These are phyloP conservation scores for Cryptosporidium canis DNA, from an alignment of 169 alveolate species.

Conservation along the genomic window DNA sequence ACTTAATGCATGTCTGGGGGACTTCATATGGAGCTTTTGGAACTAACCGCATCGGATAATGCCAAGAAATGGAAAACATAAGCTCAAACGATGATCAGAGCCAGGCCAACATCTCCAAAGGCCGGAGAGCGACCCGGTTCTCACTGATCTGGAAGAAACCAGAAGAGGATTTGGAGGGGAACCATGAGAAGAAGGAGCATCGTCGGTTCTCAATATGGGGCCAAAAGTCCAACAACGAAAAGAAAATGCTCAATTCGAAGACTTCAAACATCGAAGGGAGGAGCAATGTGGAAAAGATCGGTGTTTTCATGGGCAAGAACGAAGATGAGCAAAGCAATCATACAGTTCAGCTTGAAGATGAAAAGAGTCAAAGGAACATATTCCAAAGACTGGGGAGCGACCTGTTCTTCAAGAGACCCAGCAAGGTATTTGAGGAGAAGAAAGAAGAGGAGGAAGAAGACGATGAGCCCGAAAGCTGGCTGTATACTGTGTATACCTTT, in stretches of 20 bases:
- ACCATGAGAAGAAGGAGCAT: not conserved
- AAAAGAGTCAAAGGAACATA: constrained; percentile 4
- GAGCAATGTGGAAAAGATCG: constrained; percentile 32
- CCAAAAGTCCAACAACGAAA: constrained; percentile 2
- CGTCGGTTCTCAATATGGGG: constrained; percentile 40
- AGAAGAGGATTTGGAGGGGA: constrained; percentile 20
- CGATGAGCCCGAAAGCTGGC: constrained; percentile 48
- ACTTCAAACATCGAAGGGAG: not conserved
- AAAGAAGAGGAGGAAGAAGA: constrained; percentile 69
- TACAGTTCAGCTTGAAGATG: constrained; percentile 18
- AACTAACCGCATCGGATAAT: not conserved
- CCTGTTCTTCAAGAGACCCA: constrained; percentile 54
- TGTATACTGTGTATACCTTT: not conserved
- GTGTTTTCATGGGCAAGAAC: constrained; percentile 23
- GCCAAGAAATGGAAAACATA: constrained; percentile 5
- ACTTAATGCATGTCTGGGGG: not conserved
- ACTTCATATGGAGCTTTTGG: not conserved
- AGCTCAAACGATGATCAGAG: not conserved
- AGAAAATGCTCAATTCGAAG: not conserved
- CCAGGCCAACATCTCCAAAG: not conserved
- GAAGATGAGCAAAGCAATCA: constrained; percentile 15
- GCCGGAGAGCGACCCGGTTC: constrained; percentile 40
- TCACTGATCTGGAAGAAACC: constrained; percentile 50
- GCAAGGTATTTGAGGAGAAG: constrained; percentile 66
- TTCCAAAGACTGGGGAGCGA: constrained; percentile 66